Evolutionary conservation across 2,329 filamentous ascomycete genomes (phyloP).

Genomic region (Xylaria sp.): DNA sequence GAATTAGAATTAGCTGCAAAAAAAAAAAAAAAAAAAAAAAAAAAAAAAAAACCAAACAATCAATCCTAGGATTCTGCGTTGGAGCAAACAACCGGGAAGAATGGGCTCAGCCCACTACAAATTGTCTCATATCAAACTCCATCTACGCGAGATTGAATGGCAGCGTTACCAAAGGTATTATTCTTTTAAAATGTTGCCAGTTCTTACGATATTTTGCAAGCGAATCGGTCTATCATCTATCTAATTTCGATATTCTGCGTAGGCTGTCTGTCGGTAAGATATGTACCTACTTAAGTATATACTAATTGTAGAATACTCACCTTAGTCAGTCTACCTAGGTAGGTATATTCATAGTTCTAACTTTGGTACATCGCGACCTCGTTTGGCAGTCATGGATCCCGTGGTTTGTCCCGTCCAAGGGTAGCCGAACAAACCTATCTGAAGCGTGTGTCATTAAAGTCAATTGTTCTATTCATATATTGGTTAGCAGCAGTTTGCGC

Average conservation of each 20-base stretch:
- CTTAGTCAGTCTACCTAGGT: neutral
- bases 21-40: no score
- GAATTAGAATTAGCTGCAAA: no score
- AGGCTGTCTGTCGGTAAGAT: neutral
- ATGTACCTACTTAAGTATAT: slow-evolving; percentile 8
- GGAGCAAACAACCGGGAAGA: neutral
- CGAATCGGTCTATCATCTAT: neutral
- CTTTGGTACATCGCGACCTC: neutral
- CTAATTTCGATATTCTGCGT: neutral
- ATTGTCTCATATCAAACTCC: neutral
- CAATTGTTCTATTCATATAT: neutral
- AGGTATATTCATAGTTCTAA: neutral
- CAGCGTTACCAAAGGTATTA: neutral
- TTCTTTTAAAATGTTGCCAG: neutral
- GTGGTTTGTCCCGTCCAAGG: slow-evolving; percentile 5
- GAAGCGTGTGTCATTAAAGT: neutral
- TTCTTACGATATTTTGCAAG: neutral
- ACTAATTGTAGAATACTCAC: neutral
- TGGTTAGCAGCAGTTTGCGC: neutral
- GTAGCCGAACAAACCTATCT: neutral
- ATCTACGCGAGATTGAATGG: neutral
- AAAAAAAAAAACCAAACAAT: neutral
- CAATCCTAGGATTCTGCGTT: neutral
- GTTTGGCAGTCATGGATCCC: neutral
- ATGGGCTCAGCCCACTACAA: neutral